These are phyloP conservation scores for Coemansia sp. DNA, from an alignment of 192 early-diverging fungal species.

Conservation along the genomic window DNA sequence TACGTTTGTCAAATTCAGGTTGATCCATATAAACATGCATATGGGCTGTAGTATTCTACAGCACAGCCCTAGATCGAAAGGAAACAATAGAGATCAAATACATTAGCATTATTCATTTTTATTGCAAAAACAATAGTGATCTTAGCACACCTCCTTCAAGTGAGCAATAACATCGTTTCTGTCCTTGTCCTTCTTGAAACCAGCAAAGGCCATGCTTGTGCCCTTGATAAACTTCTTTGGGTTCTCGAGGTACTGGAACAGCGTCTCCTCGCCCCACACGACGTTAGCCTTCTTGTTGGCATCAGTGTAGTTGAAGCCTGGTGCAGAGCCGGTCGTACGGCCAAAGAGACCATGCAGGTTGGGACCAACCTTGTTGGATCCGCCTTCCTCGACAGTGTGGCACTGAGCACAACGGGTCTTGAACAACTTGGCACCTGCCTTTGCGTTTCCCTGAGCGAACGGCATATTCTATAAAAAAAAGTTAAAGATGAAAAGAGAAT, in stretches of 20 bases:
- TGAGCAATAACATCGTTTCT: slow-evolving; percentile 88
- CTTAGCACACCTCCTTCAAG: slow-evolving; percentile 69
- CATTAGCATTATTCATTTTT: no score
- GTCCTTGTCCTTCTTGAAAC: slow-evolving; percentile 67
- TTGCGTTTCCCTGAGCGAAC: slow-evolving; percentile 35
- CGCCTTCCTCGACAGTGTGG: slow-evolving; percentile 82
- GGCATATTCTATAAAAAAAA: slow-evolving; percentile 15
- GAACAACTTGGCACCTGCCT: slow-evolving; percentile 67
- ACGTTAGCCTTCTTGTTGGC: slow-evolving; percentile 87
- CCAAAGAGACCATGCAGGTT: slow-evolving; percentile 93
- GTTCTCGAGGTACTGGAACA: slow-evolving; percentile 97
- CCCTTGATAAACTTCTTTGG: slow-evolving; percentile 96
- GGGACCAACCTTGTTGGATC: slow-evolving; percentile 92
- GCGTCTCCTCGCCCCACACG: slow-evolving; percentile 82
- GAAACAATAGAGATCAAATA: no score
- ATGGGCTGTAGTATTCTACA: no score
- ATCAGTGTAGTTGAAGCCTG: slow-evolving; percentile 89
- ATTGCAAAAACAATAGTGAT: no score
- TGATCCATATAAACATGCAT: no score
- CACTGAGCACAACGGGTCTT: slow-evolving; percentile 99
- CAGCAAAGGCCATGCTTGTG: slow-evolving; percentile 98
- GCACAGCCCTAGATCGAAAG: no score
- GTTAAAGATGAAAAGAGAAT: slow-evolving; percentile 3
- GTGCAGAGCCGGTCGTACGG: slow-evolving; percentile 79
- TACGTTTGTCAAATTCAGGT: no score